A percentile compares a stretch with the other conserved stretches of the same genome.
Conservation (phyloP, 2,329 filamentous ascomycete species). For the Geosmithia morbida region DNA sequence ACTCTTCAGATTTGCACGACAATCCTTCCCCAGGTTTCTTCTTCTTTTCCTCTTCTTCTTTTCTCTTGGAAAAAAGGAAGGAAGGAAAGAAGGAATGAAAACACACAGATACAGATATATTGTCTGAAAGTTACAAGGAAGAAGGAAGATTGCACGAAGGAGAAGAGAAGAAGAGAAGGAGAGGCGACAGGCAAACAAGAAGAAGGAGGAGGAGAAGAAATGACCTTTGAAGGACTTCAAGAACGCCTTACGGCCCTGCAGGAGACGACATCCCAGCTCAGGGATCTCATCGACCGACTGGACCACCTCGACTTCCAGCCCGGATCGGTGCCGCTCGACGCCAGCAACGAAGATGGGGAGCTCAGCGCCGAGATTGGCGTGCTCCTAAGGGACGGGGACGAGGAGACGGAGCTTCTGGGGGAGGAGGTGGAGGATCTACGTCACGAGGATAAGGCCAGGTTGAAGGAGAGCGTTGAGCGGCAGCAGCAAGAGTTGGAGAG, state of each 20-base stretch:
- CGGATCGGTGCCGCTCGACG: conserved; percentile 36
- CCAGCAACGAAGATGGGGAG: conserved; percentile 43
- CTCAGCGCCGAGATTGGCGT: conserved; percentile 70
- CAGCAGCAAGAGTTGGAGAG: conserved; percentile 56
- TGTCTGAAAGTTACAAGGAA: no score
- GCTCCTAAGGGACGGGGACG: conserved; percentile 61
- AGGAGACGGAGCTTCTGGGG: conserved; percentile 66
- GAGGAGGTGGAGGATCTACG: conserved; percentile 66
- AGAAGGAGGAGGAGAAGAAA: no score
- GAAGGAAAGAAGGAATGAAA: no score
- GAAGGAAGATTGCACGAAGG: no score
- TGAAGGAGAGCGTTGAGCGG: conserved; percentile 52
- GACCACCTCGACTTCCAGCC: conserved; percentile 42
- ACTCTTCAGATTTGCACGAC: no score
- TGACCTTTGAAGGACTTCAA: conserved; percentile 47
- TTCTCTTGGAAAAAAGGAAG: no score
- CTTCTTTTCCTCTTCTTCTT: no score
- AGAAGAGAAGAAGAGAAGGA: neutral
- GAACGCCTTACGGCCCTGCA: conserved; percentile 44
- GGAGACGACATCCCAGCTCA: conserved; percentile 44
- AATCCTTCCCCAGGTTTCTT: no score
- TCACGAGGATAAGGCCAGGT: conserved; percentile 43
- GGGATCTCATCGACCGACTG: conserved; percentile 44
- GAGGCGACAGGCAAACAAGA: neutral
- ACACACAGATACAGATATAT: no score